phyloP scores from a whole-genome alignment of 306 rosid species.

The Carpinus viminea region DNA sequence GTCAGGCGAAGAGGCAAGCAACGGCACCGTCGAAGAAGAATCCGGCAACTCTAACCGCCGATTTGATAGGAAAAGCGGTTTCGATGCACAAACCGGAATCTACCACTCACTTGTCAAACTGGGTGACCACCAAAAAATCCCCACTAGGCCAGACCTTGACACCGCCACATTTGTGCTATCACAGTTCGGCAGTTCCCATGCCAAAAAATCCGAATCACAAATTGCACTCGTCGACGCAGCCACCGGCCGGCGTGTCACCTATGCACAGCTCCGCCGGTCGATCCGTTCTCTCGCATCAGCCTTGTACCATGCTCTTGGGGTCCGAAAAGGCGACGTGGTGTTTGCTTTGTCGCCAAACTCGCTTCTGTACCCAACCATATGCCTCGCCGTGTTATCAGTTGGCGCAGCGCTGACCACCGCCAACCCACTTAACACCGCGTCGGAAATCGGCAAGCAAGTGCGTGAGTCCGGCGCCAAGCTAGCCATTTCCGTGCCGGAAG shows the following conservation, averaged over 20 bases:
- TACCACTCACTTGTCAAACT: constrained; percentile 53
- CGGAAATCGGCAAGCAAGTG: constrained; percentile 77
- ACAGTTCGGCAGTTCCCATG: constrained; percentile 69
- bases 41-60: constrained; percentile 10
- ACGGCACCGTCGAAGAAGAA: constrained; percentile 29
- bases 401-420: constrained; percentile 81
- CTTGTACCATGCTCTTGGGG: constrained; percentile 60
- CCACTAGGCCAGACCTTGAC: constrained; percentile 51
- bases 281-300: constrained; percentile 64
- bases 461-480: constrained; percentile 65
- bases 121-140: constrained; percentile 37
- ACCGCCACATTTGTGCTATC: constrained; percentile 63
- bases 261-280: constrained; percentile 57
- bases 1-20: constrained; percentile 50
- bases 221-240: constrained; percentile 65
- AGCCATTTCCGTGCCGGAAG: constrained; percentile 71
- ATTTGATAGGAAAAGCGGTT: constrained; percentile 41
- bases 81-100: constrained; percentile 55
- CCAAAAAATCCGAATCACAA: constrained; percentile 48
- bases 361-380: constrained; percentile 58
- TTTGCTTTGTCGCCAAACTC: constrained; percentile 73
- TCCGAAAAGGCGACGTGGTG: constrained; percentile 76
- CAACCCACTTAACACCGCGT: constrained; percentile 65
- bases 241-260: constrained; percentile 47
- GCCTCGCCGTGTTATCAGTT: constrained; percentile 66